Evolutionary conservation across 83 land plant genomes (phyloP), one percentile per base, ranked within the genome.

Genomic region (Picea abies): DNA sequence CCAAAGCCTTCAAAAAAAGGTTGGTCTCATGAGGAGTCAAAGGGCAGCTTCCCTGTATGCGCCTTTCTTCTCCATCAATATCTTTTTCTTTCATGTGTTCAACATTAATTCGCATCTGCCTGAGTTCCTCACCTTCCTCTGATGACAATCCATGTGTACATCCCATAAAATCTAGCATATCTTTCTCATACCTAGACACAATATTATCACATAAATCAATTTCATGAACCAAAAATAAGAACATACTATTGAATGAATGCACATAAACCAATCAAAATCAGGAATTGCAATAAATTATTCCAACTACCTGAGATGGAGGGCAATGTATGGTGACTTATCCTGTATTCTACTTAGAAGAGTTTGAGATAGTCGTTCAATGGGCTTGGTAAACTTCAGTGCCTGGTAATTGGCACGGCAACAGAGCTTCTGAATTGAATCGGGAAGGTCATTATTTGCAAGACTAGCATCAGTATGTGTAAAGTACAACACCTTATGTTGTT

Each of bases 81-180:
- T 84, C 78, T 29, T 87, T 87, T 78, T 81, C 89, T 63, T 88
- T 88, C 90, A 89, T 86, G 83, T 81, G 90, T 1, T 47, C 70
- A 6, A 80, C 83, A 4, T 78, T 37, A 47, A 68, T 67, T 22
- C 90, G 79, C 85, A 88, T 88, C 12, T 76, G 56, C 11, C 80
- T 80, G 20, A 88, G 89, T 80, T 86, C 90, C 64, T 79, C 83
- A 11, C 76, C 85, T 83, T 86, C 90, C 73, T 72, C 61, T 23
- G 49, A 15, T 29, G 90, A 80, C 19, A 88, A 79, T 17, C 83
- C 86, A 62, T 83, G 85, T 16, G 83, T 78, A 63, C 90, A 88
- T 35, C 90, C 89, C 5, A 89, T 84, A 44, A 86, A 88, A 7
- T 89, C 89, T 77, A 86, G 80, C 90, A 88, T 88, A 44, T 88